Conservation (phyloP, 2,329 filamentous ascomycete species). For the Raffaelea ambrosiae region DNA sequence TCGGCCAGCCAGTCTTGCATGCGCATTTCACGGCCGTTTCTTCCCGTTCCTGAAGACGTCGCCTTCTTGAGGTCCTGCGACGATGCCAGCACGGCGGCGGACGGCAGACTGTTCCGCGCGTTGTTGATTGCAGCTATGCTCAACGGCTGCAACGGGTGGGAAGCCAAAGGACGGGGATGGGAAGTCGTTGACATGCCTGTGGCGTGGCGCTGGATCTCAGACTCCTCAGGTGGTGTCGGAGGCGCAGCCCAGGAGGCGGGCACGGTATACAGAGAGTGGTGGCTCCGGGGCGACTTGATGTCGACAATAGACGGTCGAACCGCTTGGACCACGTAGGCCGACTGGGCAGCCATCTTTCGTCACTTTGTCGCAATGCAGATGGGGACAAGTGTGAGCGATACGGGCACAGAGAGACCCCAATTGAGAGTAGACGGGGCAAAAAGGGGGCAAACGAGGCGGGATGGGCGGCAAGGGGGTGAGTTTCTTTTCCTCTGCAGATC, state of each 20-base stretch:
- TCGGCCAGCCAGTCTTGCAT: conserved; percentile 14
- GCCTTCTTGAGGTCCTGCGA: not conserved
- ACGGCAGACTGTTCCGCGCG: too few relatives aligned
- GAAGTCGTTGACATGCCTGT: not conserved
- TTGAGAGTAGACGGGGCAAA: not conserved
- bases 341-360: not conserved
- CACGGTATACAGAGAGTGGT: not conserved
- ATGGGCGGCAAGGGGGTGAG: not conserved
- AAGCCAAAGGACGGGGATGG: not conserved
- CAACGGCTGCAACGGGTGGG: not conserved
- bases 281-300: not conserved
- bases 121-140: not conserved
- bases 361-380: not conserved
- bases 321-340: not conserved
- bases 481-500: too few relatives aligned
- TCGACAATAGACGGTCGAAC: not conserved
- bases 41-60: not conserved
- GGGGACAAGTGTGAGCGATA: not conserved
- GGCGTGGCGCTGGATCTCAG: not conserved
- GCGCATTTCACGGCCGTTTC: conserved; percentile 4
- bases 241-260: not conserved
- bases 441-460: not conserved
- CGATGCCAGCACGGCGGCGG: too few relatives aligned
- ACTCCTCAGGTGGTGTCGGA: not conserved
- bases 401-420: not conserved